Base-by-base conservation (phyloP, 2,329 filamentous ascomycete species). In the Xylaria sp. region DNA sequence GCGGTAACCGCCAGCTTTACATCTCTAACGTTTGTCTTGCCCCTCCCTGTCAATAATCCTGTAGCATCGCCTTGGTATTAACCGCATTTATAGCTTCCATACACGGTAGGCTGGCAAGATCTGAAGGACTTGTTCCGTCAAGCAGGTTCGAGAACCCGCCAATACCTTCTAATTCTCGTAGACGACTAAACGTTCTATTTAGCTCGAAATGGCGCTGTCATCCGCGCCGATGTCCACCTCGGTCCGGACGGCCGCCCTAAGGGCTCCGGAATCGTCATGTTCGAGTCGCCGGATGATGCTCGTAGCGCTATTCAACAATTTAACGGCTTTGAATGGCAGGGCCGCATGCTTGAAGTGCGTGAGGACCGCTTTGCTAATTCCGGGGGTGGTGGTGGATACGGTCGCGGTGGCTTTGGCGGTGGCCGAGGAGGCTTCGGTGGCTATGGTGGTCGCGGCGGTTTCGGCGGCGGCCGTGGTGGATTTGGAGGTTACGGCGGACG, bases 291-390 rank as follows among this genome's bases (percentile, higher is more conserved):
- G 1, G 94, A 98, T 67, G 96, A 99, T 81, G 95, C 96, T 50
- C 93, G 94, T 73, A 97, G 94, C 78, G 96, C 96, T 24, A 99
- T 99, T 73, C 90, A 94, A 78, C 94, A 98, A 75, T 99, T 98
- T 86, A 98, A 98, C 79, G 96, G 96, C 67, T 98, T 97, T 79
- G 96, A 99, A 72, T 99, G 96, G 96, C 95, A 98, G 80, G 96
- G 96, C 11, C 92, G 96, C 67, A 84, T 90, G 61, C 89, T 99
- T 59, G 96, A 99, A 80, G 96, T 99, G 71, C 94, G 96, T 71
- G 95, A 98, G 81, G 96, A 99, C 78, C 92, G 96, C 66, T 99
- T 94, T 79, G 96, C 96, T 68, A 90, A 86, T 61, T 82, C 81
- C 55, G 86, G 86, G 64, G 86, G 85, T 69, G 84, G 87, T 69